Evolutionary conservation across 768 basidiomycete genomes (phyloP).

Genomic region (Phanerodontia chrysosporium): DNA sequence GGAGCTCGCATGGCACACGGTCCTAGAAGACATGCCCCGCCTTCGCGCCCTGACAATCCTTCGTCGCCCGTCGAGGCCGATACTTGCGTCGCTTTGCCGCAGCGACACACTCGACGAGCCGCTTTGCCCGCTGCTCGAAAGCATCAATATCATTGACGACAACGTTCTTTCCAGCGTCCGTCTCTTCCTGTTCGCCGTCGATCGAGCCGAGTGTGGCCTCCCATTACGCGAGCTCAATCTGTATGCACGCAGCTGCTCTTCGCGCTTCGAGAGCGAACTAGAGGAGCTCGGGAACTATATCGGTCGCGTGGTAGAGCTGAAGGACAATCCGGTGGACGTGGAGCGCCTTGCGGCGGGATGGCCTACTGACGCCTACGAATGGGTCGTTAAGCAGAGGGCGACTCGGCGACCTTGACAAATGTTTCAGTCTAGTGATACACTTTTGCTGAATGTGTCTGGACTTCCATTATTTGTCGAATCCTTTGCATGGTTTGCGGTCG

Average conservation of each 20-base stretch:
- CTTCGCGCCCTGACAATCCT: slow-evolving; percentile 6
- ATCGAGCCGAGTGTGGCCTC: background rate
- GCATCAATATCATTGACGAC: slow-evolving; percentile 9
- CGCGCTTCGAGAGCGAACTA: slow-evolving; percentile 7
- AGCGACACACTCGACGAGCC: background rate
- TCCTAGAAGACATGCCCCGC: slow-evolving; percentile 8
- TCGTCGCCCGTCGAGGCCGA: slow-evolving; percentile 7
- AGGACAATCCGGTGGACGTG: slow-evolving; percentile 1
- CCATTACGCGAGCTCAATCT: slow-evolving; percentile 4
- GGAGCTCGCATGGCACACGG: slow-evolving; percentile 5
- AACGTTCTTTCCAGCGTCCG: slow-evolving; percentile 5
- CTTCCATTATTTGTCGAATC: no score
- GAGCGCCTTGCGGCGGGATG: slow-evolving; percentile 6
- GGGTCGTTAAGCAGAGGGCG: slow-evolving; percentile 4
- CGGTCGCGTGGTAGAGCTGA: background rate
- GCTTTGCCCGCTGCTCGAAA: slow-evolving; percentile 5
- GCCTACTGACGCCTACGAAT: slow-evolving; percentile 7
- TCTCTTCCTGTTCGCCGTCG: slow-evolving; percentile 7
- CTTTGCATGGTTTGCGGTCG: no score
- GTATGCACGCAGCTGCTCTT: background rate
- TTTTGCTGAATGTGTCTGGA: no score
- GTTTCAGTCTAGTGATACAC: no score
- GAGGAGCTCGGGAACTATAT: slow-evolving; percentile 2
- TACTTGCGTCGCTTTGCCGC: slow-evolving; percentile 6
- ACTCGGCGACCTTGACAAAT: background rate